Base-by-base conservation (phyloP, 768 basidiomycete genomes). In the Tylopilus felleus region DNA sequence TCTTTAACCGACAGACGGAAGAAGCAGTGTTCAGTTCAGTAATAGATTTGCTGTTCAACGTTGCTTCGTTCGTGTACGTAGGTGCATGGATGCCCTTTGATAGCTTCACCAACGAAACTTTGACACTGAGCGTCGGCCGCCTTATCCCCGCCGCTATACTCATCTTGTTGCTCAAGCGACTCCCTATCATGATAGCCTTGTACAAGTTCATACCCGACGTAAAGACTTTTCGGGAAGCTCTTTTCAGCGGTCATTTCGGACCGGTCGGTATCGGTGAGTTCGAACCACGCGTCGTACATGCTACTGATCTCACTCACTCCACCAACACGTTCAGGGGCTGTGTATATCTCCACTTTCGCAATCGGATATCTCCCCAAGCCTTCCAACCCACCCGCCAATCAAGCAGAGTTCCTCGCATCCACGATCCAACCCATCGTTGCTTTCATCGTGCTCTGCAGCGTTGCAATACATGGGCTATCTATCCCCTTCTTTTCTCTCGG, bases 81-180 rank as follows among this genome's bases (percentile, higher is more conserved):
- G 97, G 97, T 56, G 95, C 96, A 31, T 94, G 95, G 86, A 95
- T 95, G 82, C 97, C 97, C 1, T 98, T 99, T 72, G 69, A 79
- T 64, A 77, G 79, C 46, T 98, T 96, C 75, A 73, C 76, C 55
- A 79, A 91, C 66, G 71, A 73, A 9, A 75, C 73, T 40, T 75
- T 88, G 60, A 86, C 86, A 2, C 75, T 99, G 46, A 81, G 77
- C 40, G 85, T 90, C 10, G 93, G 93, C 90, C 77, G 94, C 27
- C 78, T 99, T 19, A 71, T 97, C 47, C 85, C 92, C 36, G 80
- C 95, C 47, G 89, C 89, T 3, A 77, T 98, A 48, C 76, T 88
- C 48, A 80, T 98, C n/a, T 75, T 99, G 47, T 60, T 93, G 3
- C 73, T 98, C 17, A 82, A 93, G 28, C 79, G 97, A 16, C 74